These are phyloP conservation scores for Alternaria hordeiaustralica DNA, from an alignment of 2,329 filamentous ascomycete genomes.

Conservation along the genomic window DNA sequence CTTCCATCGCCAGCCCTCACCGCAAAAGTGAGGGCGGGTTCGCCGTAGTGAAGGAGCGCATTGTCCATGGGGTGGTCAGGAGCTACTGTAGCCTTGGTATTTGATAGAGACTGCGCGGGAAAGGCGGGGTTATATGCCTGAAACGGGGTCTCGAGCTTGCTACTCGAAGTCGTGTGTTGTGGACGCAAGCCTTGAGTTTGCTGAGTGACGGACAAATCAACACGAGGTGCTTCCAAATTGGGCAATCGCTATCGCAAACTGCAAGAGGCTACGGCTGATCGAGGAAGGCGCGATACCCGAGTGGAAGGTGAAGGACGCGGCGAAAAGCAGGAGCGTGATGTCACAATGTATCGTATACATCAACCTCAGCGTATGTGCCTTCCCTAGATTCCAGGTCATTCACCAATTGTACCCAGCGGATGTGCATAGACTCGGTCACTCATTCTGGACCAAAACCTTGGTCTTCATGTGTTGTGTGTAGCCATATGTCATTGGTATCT, in stretches of 20 bases:
- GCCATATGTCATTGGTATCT: too few relatives aligned
- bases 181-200: neutral
- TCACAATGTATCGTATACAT: neutral
- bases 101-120: too few relatives aligned
- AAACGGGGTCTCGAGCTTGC: neutral
- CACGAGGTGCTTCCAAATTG: too few relatives aligned
- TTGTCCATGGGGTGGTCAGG: neutral
- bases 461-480: too few relatives aligned
- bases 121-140: too few relatives aligned
- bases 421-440: neutral
- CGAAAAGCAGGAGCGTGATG: neutral
- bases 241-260: neutral
- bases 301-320: neutral
- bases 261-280: too few relatives aligned
- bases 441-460: too few relatives aligned
- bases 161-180: neutral
- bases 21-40: neutral
- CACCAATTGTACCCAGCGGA: neutral
- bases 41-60: neutral
- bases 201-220: neutral
- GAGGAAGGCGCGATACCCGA: neutral
- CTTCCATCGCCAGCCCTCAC: neutral
- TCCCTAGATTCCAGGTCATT: rapidly evolving
- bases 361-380: neutral
- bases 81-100: too few relatives aligned